These are phyloP conservation scores for Barnettozyma sp. DNA, from an alignment of 805 yeast species.

Conservation along the genomic window DNA sequence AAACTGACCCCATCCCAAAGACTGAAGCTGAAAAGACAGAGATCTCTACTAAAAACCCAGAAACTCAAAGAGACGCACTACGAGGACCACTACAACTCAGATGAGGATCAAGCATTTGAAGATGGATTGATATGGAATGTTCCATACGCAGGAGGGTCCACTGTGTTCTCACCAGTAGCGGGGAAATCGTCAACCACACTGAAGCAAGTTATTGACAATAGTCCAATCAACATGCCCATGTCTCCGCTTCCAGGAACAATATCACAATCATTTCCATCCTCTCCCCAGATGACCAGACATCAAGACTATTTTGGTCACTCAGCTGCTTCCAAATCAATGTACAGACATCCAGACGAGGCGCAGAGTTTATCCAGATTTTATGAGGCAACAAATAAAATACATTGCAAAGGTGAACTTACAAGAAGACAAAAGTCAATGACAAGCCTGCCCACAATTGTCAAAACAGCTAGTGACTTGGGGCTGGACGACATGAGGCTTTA, in stretches of 20 bases:
- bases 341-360: constrained; percentile 20
- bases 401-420: constrained; percentile 14
- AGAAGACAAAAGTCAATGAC: constrained; percentile 15
- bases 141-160: constrained; percentile 36
- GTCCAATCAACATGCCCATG: constrained; percentile 32
- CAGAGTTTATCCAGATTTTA: constrained; percentile 21
- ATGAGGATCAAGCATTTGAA: constrained; percentile 31
- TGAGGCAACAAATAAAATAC: constrained; percentile 15
- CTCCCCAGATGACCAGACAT: constrained; percentile 2
- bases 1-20: constrained; percentile 37
- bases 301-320: constrained; percentile 3
- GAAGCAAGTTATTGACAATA: constrained; percentile 18
- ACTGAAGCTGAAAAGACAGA: constrained; percentile 33
- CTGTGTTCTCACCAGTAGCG: constrained; percentile 19
- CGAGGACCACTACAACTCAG: constrained; percentile 28
- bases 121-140: constrained; percentile 44
- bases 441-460: constrained; percentile 31
- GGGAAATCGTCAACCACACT: constrained; percentile 21
- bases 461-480: constrained; percentile 32
- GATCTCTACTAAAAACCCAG: constrained; percentile 28
- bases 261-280: constrained; percentile 5
- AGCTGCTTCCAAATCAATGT: constrained; percentile 5
- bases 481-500: constrained; percentile 55
- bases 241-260: constrained; percentile 41
- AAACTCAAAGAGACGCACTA: constrained; percentile 33